Base-by-base conservation (phyloP, 257 asterid genomes). In the Jacaranda mimosifolia region DNA sequence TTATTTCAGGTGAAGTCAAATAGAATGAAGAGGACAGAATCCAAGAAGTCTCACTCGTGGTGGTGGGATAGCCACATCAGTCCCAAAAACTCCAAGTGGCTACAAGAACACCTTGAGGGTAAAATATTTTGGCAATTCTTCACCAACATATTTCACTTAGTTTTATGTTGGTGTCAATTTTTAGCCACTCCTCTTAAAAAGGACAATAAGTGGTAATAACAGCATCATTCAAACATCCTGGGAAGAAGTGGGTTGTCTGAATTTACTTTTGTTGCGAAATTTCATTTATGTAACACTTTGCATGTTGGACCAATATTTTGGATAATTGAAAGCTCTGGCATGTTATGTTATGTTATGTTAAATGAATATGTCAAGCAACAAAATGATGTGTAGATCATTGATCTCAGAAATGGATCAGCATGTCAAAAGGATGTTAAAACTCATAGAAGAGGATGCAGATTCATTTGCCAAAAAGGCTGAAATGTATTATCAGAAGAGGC, bases 31-130 rank as follows among this genome's bases (percentile, higher is more conserved):
- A 84, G 87, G 83, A 35, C 66, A 60, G 85, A 83, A 10, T 83
- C 89, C 6, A 89, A 77, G 76, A 91, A 89, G 79, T 85, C 95
- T 43, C 87, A 89, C 81, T 87, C 95, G 2, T 91, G 97, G 97
- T 91, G 93, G 95, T 89, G 97, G 95, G 91, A 91, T 81, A 91
- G 94, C 88, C 97, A 91, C 82, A 66, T 91, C 71, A 85, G 94
- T 81, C 88, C 95, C 51, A 91, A 85, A 77, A 87, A 89, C 90
- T 85, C 88, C 12, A 91, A 78, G 84, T 91, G 97, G 93, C 91
- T 91, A 26, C 88, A 82, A 77, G 91, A 89, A 42, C 88, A 88
- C 84, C 90, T 91, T 14, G 86, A 88, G 84, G 88, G 97, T 88
- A 74, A 71, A 3, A 1, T 9, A 8, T 48, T 8, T 48, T 48